Conservation (phyloP, 2,329 filamentous ascomycete species). For the Xylariaceae sp. region DNA sequence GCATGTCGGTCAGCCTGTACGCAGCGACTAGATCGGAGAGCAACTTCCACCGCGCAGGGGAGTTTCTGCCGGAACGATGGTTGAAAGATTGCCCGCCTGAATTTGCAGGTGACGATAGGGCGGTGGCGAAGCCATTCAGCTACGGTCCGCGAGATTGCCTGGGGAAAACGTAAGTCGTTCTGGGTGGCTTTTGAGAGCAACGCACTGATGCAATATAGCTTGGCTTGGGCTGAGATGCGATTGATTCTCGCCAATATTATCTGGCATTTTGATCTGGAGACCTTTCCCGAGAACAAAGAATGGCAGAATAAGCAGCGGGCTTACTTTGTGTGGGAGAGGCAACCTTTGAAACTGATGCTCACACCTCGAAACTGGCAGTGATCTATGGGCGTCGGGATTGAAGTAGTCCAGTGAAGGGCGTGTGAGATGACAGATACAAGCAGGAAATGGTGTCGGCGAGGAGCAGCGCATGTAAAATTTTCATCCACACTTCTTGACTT, state of each 20-base stretch:
- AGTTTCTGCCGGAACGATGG: conserved; percentile 16
- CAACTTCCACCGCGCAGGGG: conserved; percentile 9
- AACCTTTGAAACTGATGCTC: conserved; percentile 1
- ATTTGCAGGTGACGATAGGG: conserved; percentile 6
- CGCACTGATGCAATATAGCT: not conserved
- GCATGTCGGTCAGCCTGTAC: conserved; percentile 5
- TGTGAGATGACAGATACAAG: too few species aligned
- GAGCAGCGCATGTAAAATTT: too few species aligned
- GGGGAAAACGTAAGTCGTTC: conserved; percentile 9
- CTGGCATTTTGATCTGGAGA: conserved; percentile 9
- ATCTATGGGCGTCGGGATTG: too few species aligned
- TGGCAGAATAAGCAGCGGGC: conserved; percentile 9
- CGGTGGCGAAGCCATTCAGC: conserved; percentile 7
- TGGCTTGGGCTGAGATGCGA: conserved; percentile 10
- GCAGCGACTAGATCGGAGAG: conserved; percentile 1
- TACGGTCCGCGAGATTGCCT: conserved; percentile 9
- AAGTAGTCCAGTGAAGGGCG: too few species aligned
- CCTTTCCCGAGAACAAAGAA: conserved; percentile 1
- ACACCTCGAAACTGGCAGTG: conserved; percentile 1
- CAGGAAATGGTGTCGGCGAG: too few species aligned
- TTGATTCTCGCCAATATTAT: conserved; percentile 6
- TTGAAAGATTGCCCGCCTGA: conserved; percentile 1
- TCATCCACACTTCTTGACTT: too few species aligned
- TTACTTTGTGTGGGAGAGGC: conserved; percentile 7
- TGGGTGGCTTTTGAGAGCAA: not conserved